phyloP scores from a whole-genome alignment of 2,329 filamentous ascomycete genomes.

The Calonectria pauciramosa region DNA sequence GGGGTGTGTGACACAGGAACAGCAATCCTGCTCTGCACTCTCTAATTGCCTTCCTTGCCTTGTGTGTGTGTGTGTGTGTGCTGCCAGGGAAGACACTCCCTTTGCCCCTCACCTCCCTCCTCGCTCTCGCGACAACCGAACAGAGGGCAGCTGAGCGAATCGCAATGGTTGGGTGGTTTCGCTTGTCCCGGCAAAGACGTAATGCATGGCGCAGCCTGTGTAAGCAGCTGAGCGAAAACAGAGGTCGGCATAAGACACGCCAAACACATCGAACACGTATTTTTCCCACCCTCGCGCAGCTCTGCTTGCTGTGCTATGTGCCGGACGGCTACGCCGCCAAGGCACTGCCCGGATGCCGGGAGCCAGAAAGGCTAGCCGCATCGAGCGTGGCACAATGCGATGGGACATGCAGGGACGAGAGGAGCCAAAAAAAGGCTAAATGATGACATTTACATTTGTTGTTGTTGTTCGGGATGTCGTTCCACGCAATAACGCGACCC shows the following conservation, averaged over 20 bases:
- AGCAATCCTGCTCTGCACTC: neutral
- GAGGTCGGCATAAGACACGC: slow-evolving; percentile 1
- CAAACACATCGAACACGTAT: neutral
- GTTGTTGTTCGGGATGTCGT: neutral
- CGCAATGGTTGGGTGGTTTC: neutral
- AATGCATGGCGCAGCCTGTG: slow-evolving; percentile 8
- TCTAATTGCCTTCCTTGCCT: neutral
- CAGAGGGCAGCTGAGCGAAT: neutral
- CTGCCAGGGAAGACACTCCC: neutral
- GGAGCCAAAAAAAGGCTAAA: neutral
- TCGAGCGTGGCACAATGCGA: slow-evolving; percentile 7
- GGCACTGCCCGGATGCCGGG: slow-evolving; percentile 12
- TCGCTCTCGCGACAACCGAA: neutral
- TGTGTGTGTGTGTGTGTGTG: neutral
- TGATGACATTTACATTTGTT: slow-evolving; percentile 10
- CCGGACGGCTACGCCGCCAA: slow-evolving; percentile 11
- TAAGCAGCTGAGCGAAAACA: neutral
- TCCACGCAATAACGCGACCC: neutral
- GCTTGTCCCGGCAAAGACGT: neutral
- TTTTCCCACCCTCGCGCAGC: neutral
- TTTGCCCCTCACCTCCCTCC: neutral
- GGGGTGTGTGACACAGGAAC: neutral
- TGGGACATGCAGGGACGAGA: slow-evolving; percentile 2
- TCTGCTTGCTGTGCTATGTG: neutral
- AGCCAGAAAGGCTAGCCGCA: neutral